Evolutionary conservation across 352 stramenopile genomes (phyloP), one percentile per base, ranked within the genome.

Genomic region (Halophytophthora polymorphica): DNA sequence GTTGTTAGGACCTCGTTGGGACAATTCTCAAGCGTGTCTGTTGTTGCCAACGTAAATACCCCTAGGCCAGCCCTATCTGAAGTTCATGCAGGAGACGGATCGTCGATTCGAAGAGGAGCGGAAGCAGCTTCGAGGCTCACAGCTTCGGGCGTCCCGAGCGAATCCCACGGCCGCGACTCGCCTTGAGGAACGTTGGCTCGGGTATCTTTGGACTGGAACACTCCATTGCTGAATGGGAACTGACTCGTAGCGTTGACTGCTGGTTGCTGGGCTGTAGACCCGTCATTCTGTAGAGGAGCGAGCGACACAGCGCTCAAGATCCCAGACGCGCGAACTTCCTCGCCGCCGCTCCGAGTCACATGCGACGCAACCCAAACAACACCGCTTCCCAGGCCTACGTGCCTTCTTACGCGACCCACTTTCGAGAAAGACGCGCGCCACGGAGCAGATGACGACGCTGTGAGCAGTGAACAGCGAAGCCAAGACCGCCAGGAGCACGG

Each of bases 51-150:
- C 17, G 14, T 0, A 22, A 40, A 29, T 14, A 31, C 1, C 5
- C 12, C 6, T 50, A 80, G 70, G 64, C 2, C 25, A 61, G 6
- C 49, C 56, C 23, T 80, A 80, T 31, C 56, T 80, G 42, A 61
- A 63, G 21, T 47, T 53, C 11, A 75, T 80, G 64, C 50, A 39
- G 2, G 29, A 19, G 1, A 45, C 48, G 8, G 59, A 75, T 43
- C 33, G 38, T 35, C 60, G 58, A 23, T 36, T 61, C 35, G 66
- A 64, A 29, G 50, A 56, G 15, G 15, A 61, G 31, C 45, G 15
- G 13, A 48, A 23, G 4, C 45, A 57, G n/a, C 35, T 5, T 23
- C 31, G 45, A 5, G 25, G 55, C n/a, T n/a, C 10, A 13, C n/a
- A 54, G n/a, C 49, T 22, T 36, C 41, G 40, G 13, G 18, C 21